Percentiles rank a stretch among this genome's conserved stretches.
Evolutionary conservation across 2,329 filamentous ascomycete genomes (phyloP).

Genomic region (Neodidymelliopsis sp.): DNA sequence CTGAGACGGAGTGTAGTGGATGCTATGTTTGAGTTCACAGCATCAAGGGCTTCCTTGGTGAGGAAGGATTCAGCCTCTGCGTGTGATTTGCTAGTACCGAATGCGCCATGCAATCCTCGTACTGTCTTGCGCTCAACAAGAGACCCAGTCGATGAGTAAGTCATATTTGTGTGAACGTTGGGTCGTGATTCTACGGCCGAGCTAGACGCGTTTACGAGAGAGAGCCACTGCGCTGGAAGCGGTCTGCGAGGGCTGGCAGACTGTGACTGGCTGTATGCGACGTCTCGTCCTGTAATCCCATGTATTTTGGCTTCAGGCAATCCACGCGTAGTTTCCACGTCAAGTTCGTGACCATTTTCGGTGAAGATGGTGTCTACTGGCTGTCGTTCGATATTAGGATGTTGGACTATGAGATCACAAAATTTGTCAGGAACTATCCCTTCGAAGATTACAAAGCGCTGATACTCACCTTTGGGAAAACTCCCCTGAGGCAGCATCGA

Average conservation of each 20-base stretch:
- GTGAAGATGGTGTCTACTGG: no score
- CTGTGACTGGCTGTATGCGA: not conserved
- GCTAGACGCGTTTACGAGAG: constrained; percentile 20
- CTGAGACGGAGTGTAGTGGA: constrained; percentile 18
- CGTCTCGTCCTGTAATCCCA: constrained; percentile 1
- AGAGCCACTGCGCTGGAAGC: constrained; percentile 37
- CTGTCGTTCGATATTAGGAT: no score
- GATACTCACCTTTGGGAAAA: not conserved
- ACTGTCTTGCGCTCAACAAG: constrained; percentile 25
- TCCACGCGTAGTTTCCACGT: constrained; percentile 16
- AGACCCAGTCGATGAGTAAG: constrained; percentile 19
- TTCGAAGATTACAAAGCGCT: no score
- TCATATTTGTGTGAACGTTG: constrained; percentile 29
- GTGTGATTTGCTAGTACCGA: constrained; percentile 23
- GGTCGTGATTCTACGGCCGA: constrained; percentile 35
- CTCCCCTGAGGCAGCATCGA: not conserved
- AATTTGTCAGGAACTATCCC: no score
- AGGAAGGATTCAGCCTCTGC: constrained; percentile 30
- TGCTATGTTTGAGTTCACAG: constrained; percentile 30
- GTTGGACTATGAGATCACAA: no score
- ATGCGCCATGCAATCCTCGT: constrained; percentile 26
- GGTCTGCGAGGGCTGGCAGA: constrained; percentile 35
- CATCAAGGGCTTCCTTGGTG: constrained; percentile 38
- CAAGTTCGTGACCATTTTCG: constrained; percentile 7
- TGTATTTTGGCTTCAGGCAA: constrained; percentile 5